These are phyloP conservation scores for Neonectria hederae DNA, from an alignment of 2,329 filamentous ascomycete genomes.

Conservation along the genomic window DNA sequence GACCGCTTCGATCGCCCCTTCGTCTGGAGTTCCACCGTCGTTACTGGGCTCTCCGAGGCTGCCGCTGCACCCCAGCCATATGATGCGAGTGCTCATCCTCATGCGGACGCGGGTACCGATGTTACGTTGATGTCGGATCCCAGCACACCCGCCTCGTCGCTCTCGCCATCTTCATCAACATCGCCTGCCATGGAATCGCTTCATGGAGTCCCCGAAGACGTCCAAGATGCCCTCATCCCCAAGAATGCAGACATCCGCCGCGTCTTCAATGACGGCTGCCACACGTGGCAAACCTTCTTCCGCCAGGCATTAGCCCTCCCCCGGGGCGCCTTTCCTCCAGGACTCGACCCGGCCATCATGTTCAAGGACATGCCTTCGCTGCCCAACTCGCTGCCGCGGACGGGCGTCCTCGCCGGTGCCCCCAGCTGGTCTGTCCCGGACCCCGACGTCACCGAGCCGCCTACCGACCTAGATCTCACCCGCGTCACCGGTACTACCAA, in stretches of 20 bases:
- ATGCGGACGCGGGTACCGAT: slow-evolving; percentile 13
- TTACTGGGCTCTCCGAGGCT: slow-evolving; percentile 39
- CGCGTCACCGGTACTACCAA: slow-evolving; percentile 38
- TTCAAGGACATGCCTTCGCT: slow-evolving; percentile 41
- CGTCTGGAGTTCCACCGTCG: slow-evolving; percentile 39
- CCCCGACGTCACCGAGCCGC: slow-evolving; percentile 26
- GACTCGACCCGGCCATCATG: slow-evolving; percentile 37
- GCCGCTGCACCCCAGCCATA: slow-evolving; percentile 27
- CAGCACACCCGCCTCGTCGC: slow-evolving; percentile 23
- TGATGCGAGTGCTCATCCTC: slow-evolving; percentile 35
- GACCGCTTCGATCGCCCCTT: slow-evolving; percentile 35
- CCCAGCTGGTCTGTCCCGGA: slow-evolving; percentile 40
- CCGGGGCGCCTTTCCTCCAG: slow-evolving; percentile 33
- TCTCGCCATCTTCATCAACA: slow-evolving; percentile 9
- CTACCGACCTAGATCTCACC: slow-evolving; percentile 30
- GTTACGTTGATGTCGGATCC: slow-evolving; percentile 27
- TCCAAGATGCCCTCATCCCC: slow-evolving; percentile 37
- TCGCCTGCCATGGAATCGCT: slow-evolving; percentile 22
- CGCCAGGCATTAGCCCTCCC: slow-evolving; percentile 31
- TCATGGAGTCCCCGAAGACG: slow-evolving; percentile 26
- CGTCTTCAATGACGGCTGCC: slow-evolving; percentile 32
- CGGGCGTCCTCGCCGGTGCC: slow-evolving; percentile 38
- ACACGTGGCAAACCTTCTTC: slow-evolving; percentile 38
- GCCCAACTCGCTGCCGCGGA: slow-evolving; percentile 34
- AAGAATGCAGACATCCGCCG: slow-evolving; percentile 33